phyloP scores from a whole-genome alignment of 768 basidiomycete genomes.

The Boletus subparvulus region DNA sequence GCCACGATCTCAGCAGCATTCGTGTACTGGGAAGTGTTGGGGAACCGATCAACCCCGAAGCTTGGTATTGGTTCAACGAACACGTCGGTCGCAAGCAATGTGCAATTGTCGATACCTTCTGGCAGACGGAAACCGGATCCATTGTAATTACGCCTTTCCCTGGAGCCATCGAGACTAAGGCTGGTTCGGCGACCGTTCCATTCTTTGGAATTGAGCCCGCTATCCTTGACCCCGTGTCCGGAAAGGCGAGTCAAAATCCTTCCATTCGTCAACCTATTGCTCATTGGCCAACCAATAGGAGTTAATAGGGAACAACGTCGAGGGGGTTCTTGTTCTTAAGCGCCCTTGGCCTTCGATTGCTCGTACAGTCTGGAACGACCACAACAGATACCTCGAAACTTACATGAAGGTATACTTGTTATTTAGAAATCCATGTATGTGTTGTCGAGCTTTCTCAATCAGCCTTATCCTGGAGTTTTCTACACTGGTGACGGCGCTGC shows the following conservation, averaged over 20 bases:
- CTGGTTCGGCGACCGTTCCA: slow-evolving; percentile 94
- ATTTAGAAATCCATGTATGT: slow-evolving; percentile 34
- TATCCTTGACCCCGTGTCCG: slow-evolving; percentile 82
- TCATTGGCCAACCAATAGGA: slow-evolving; percentile 37
- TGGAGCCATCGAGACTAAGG: slow-evolving; percentile 93
- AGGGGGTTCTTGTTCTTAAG: slow-evolving; percentile 86
- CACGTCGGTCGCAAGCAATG: slow-evolving; percentile 86
- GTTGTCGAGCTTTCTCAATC: slow-evolving; percentile 28
- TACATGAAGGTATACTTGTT: slow-evolving; percentile 55
- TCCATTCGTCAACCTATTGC: background rate
- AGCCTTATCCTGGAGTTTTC: slow-evolving; percentile 87
- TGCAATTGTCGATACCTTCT: slow-evolving; percentile 93
- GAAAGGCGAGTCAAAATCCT: slow-evolving; percentile 45
- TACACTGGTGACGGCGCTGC: slow-evolving; percentile 98
- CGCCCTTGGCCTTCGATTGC: slow-evolving; percentile 96
- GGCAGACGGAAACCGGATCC: slow-evolving; percentile 98
- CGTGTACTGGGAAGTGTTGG: slow-evolving; percentile 92
- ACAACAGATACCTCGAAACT: slow-evolving; percentile 79
- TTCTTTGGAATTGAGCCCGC: slow-evolving; percentile 94
- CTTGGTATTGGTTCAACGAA: slow-evolving; percentile 99
- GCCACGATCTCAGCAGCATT: slow-evolving; percentile 76
- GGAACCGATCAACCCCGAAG: slow-evolving; percentile 98
- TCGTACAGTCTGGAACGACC: slow-evolving; percentile 88
- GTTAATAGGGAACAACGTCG: slow-evolving; percentile 77
- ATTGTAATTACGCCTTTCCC: slow-evolving; percentile 95